These are phyloP conservation scores for Podila verticillata DNA, from an alignment of 192 early-diverging fungal genomes.

Conservation along the genomic window DNA sequence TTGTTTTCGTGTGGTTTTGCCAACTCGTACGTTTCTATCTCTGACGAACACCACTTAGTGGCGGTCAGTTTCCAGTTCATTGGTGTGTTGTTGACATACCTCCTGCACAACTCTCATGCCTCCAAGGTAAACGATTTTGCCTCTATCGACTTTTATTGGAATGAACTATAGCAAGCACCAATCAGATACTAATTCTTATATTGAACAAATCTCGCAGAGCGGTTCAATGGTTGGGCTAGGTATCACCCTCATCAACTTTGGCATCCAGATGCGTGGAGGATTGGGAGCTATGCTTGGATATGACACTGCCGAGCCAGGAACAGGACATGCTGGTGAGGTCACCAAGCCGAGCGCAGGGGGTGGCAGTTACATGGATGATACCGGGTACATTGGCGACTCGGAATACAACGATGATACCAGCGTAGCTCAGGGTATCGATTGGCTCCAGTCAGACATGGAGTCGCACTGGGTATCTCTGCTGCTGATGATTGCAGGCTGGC, in stretches of 20 bases:
- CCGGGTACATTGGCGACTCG: constrained; percentile 16
- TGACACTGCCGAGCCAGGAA: background rate
- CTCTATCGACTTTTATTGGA: too few relatives aligned
- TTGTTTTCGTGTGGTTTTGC: background rate
- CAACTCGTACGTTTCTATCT: background rate
- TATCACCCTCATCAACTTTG: constrained; percentile 80
- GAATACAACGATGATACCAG: background rate
- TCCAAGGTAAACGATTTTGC: constrained; percentile 65
- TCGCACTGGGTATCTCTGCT: constrained; percentile 76
- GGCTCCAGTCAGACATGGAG: constrained; percentile 49
- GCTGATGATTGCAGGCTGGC: constrained; percentile 78
- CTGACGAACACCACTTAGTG: constrained; percentile 29
- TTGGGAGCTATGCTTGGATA: constrained; percentile 47
- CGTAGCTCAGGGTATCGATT: constrained; percentile 17
- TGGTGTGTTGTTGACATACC: constrained; percentile 87
- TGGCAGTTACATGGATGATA: constrained; percentile 10
- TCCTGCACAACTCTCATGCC: constrained; percentile 90
- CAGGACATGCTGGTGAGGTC: constrained; percentile 20
- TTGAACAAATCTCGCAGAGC: too few relatives aligned
- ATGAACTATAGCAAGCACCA: too few relatives aligned
- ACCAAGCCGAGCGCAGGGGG: constrained; percentile 17
- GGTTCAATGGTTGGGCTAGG: constrained; percentile 79
- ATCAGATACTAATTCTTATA: too few relatives aligned
- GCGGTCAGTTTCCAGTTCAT: constrained; percentile 78
- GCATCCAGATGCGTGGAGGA: constrained; percentile 69